Conservation (phyloP, 352 stramenopile species). For the Thalassiosira mediterranea region DNA sequence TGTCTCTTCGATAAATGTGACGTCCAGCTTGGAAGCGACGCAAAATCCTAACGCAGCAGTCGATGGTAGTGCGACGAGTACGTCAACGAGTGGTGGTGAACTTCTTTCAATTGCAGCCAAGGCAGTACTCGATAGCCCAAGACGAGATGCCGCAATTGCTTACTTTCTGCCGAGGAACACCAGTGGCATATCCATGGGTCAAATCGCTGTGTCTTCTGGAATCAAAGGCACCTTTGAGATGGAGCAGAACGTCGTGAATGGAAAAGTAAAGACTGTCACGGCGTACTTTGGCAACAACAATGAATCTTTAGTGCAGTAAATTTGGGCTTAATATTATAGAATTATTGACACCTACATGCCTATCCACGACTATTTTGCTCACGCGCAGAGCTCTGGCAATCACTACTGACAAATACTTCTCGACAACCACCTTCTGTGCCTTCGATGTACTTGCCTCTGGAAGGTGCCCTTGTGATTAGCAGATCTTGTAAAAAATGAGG, state of each 20-base stretch:
- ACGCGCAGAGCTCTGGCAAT: too few species aligned
- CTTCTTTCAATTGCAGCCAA: conserved; percentile 47
- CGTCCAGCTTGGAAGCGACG: conserved; percentile 11
- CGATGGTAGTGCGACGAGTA: neutral
- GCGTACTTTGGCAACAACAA: conserved; percentile 72
- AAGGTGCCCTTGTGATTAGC: too few species aligned
- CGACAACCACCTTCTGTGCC: too few species aligned
- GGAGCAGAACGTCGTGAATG: conserved; percentile 79
- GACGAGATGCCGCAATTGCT: conserved; percentile 37
- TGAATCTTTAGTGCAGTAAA: too few species aligned
- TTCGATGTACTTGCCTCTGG: too few species aligned
- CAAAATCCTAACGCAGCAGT: conserved; percentile 4
- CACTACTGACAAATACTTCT: too few species aligned
- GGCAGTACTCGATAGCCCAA: conserved; percentile 33
- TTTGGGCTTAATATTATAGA: too few species aligned
- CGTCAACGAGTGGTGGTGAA: conserved; percentile 50
- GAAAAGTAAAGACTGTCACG: conserved; percentile 81
- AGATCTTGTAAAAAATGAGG: too few species aligned
- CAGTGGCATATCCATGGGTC: conserved; percentile 59
- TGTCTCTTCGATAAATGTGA: conserved; percentile 33
- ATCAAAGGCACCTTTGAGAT: conserved; percentile 63
- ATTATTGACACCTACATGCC: neutral
- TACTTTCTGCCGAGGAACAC: conserved; percentile 80
- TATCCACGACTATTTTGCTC: too few species aligned
- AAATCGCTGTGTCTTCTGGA: conserved; percentile 48